phyloP scores from a whole-genome alignment of 345 rosid genomes.

The Eutrema heterophyllum region DNA sequence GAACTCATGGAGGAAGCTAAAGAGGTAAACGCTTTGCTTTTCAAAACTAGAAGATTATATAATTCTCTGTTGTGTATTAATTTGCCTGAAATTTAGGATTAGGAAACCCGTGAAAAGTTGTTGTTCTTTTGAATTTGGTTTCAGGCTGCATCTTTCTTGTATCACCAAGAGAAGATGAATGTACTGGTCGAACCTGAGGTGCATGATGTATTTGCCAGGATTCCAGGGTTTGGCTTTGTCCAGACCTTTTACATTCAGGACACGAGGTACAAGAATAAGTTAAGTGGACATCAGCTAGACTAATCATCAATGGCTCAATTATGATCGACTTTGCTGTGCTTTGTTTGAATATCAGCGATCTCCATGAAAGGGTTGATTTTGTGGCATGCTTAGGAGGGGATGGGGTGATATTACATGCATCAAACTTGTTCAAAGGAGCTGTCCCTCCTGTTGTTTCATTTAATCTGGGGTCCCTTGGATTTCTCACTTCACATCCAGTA shows the following conservation, averaged over 20 bases:
- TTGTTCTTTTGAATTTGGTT: slow-evolving; percentile 2
- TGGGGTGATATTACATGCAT: slow-evolving; percentile 94
- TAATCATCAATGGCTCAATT: neutral
- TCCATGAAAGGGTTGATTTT: slow-evolving; percentile 96
- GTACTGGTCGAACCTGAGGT: slow-evolving; percentile 96
- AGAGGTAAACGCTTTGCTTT: slow-evolving; percentile 50
- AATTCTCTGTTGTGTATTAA: neutral
- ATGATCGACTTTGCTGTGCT: neutral
- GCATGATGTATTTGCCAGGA: slow-evolving; percentile 94
- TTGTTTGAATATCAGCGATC: slow-evolving; percentile 54
- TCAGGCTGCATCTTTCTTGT: slow-evolving; percentile 88
- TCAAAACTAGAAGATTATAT: neutral
- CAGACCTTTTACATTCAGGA: slow-evolving; percentile 98
- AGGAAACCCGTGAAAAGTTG: neutral
- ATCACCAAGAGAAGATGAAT: slow-evolving; percentile 93
- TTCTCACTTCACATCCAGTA: slow-evolving; percentile 89
- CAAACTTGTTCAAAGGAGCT: slow-evolving; percentile 87
- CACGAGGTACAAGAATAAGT: slow-evolving; percentile 54
- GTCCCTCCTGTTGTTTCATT: slow-evolving; percentile 97
- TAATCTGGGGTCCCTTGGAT: slow-evolving; percentile 97
- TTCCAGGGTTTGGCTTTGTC: slow-evolving; percentile 95
- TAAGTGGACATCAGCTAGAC: slow-evolving; percentile 12
- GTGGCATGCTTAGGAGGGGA: slow-evolving; percentile 98
- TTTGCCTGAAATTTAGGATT: neutral
- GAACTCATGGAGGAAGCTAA: slow-evolving; percentile 96